Percentiles rank a stretch among this genome's conserved stretches.
Conservation (phyloP, 73 alveolate genomes). For the Paramecium sonneborni region DNA sequence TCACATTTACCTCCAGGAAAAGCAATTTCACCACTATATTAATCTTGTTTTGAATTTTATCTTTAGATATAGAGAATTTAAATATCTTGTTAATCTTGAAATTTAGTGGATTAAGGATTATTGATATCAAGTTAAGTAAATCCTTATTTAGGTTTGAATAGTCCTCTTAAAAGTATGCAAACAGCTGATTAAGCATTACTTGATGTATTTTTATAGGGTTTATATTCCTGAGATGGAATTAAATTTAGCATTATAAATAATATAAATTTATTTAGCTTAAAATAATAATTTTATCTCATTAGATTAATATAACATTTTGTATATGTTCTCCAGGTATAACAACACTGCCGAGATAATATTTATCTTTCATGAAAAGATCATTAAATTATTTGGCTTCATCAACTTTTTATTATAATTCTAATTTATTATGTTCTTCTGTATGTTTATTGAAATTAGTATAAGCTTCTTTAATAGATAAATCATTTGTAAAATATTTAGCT, state of each 20-base stretch:
- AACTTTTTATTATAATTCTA: not conserved
- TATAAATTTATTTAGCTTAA: not conserved
- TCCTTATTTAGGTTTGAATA: not conserved
- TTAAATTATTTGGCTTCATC: constrained; percentile 23
- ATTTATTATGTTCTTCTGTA: not conserved
- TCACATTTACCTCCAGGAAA: constrained; percentile 68
- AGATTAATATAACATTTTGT: constrained; percentile 5
- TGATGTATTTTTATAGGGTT: not conserved
- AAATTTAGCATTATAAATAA: constrained; percentile 9
- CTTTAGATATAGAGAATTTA: constrained; percentile 27
- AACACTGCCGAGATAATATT: constrained; percentile 30
- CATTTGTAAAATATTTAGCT: constrained; percentile 37
- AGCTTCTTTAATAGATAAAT: not conserved
- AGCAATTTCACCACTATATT: constrained; percentile 56
- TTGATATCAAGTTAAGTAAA: not conserved
- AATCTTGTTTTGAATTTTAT: constrained; percentile 13
- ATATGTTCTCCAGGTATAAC: constrained; percentile 39
- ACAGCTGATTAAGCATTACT: not conserved
- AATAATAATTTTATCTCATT: not conserved
- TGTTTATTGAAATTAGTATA: not conserved
- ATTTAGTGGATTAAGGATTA: not conserved
- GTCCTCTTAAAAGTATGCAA: not conserved
- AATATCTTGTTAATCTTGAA: not conserved
- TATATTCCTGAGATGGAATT: not conserved
- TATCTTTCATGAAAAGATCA: constrained; percentile 46